Percentiles rank a stretch among this genome's conserved stretches.
Evolutionary conservation across 2,329 filamentous ascomycete genomes (phyloP).

Genomic region (Pezicula carpinea): DNA sequence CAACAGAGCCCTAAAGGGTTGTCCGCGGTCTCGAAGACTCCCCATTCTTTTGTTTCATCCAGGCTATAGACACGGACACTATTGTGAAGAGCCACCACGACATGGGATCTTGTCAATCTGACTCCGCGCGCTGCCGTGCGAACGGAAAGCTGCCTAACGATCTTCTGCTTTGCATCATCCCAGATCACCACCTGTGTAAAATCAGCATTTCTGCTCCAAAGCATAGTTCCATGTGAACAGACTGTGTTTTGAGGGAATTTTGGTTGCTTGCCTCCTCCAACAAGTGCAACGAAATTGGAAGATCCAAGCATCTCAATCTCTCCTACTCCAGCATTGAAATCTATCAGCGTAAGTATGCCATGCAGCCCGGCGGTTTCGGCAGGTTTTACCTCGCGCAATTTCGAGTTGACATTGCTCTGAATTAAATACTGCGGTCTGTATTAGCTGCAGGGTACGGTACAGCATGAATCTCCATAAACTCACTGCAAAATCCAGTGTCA

Average conservation of each 20-base stretch:
- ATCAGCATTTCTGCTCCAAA: slow-evolving; percentile 8
- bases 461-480: slow-evolving; percentile 28
- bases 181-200: slow-evolving; percentile 69
- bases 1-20: slow-evolving; percentile 80
- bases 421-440: slow-evolving; percentile 55
- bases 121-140: slow-evolving; percentile 77
- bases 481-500: slow-evolving; percentile 81
- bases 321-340: slow-evolving; percentile 78
- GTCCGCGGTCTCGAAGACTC: slow-evolving; percentile 78
- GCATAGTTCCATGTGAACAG: slow-evolving; percentile 3
- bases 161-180: slow-evolving; percentile 78
- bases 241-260: slow-evolving; percentile 87
- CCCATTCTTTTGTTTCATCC: slow-evolving; percentile 63
- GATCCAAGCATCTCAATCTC: slow-evolving; percentile 82
- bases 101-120: slow-evolving; percentile 68
- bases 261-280: slow-evolving; percentile 80
- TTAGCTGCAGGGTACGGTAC: background rate
- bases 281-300: slow-evolving; percentile 81
- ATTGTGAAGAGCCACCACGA: slow-evolving; percentile 78
- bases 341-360: slow-evolving; percentile 34
- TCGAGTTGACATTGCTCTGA: slow-evolving; percentile 68
- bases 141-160: slow-evolving; percentile 72
- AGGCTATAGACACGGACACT: slow-evolving; percentile 79
- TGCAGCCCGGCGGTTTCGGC: background rate
- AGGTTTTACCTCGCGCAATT: slow-evolving; percentile 48